Base-by-base conservation (phyloP, 495 filamentous ascomycete genomes). In the Penicillium coprophilum region DNA sequence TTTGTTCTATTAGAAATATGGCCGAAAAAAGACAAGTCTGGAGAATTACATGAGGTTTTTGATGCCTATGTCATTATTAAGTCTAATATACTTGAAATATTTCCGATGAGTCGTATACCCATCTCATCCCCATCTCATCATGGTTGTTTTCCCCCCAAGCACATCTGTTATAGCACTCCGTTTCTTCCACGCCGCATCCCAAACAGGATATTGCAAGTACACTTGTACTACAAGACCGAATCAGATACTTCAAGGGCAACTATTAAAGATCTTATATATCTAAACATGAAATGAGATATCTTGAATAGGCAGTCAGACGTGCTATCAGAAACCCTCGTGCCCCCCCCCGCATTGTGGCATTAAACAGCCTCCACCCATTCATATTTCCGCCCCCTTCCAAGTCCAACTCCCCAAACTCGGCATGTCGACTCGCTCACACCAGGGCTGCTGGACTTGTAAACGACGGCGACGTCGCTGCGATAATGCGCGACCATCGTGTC, bases 391-490 rank as follows among this genome's bases (percentile, higher is more conserved):
- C 31, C 31, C 12, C 32, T 53, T n/a, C 38, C 30, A 44, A 28
- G 21, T 15, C 36, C 5, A 20, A 21, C 19, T 15, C 28, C 12
- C 57, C 56, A 10, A 15, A 65, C 60, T 27, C 50, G 61, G 71
- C 32, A 74, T 74, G 71, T 66, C 66, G 68, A 71, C 70, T 58
- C 70, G 68, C n/a, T 67, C 67, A 13, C 55, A 65, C 36, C 50
- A 64, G n/a, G 68, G 69, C 0, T 74, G 72, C 32, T 75, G 72
- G 72, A 75, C 72, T 15, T 75, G 72, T 56, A 75, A 75, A 52
- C 52, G 50, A n/a, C 59, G 58, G n/a, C 64, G 66, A 3, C 64
- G 72, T 0, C 65, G 65, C 30, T 75, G 72, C 56, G 72, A 75
- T 51, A 59, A 61, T 21, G 19, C 55, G 12, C 69, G 62, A 1